Conservation (phyloP, 176 grass and related monocot genomes). For the Aegilops longissima region DNA sequence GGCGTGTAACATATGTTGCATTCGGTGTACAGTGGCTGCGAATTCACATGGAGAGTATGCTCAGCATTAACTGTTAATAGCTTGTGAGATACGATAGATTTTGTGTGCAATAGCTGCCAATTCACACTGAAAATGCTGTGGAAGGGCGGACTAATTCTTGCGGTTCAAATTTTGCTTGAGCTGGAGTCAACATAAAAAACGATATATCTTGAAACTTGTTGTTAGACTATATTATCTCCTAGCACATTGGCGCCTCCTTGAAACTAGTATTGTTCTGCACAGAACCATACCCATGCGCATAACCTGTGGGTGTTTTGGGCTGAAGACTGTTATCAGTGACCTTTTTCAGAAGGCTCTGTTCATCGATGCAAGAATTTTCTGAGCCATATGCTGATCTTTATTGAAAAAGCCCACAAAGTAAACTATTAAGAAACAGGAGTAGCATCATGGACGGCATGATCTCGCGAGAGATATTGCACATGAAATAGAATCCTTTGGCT, state of each 20-base stretch:
- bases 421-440: background rate
- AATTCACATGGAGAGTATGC: background rate
- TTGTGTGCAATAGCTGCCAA: background rate
- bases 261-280: background rate
- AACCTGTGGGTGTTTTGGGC: background rate
- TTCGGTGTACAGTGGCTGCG: background rate
- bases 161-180: background rate
- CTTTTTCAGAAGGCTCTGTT: background rate
- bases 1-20: background rate
- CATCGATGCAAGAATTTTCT: background rate
- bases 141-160: background rate
- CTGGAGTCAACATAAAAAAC: background rate
- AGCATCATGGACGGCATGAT: background rate
- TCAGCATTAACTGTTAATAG: background rate
- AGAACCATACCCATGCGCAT: background rate
- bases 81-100: slow-evolving; percentile 10
- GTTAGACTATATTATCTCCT: background rate
- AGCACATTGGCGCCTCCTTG: background rate
- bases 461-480: background rate
- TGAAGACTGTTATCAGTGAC: background rate
- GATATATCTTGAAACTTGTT: background rate
- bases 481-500: background rate
- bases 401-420: background rate
- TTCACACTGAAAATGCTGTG: background rate
- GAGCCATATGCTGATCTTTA: background rate